Conservation (phyloP, 2,329 filamentous ascomycete species). For the Colletotrichum sp. region DNA sequence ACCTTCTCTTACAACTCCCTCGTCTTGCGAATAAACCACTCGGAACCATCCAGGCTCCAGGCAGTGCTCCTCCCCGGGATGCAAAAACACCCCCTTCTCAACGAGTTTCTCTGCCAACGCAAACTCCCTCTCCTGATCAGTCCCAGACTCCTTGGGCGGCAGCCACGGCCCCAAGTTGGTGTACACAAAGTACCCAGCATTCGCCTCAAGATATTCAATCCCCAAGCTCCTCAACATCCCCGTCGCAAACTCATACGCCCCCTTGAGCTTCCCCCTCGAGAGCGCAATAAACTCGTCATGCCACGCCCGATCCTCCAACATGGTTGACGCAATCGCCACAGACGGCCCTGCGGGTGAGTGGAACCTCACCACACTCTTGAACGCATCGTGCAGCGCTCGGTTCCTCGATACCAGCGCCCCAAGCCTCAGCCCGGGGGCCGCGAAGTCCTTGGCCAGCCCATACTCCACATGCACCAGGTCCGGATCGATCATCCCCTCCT, state of each 20-base stretch:
- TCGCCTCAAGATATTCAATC: constrained; percentile 52
- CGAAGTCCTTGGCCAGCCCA: constrained; percentile 55
- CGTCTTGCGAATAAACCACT: constrained; percentile 53
- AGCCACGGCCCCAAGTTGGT: constrained; percentile 53
- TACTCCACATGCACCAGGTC: constrained; percentile 55
- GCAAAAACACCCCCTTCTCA: constrained; percentile 54
- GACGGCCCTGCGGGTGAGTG: constrained; percentile 51
- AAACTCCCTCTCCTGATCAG: constrained; percentile 44
- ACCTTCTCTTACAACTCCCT: constrained; percentile 38
- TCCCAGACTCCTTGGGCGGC: constrained; percentile 26
- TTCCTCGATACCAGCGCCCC: constrained; percentile 51
- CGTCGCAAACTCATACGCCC: constrained; percentile 44
- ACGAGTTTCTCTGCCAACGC: constrained; percentile 47
- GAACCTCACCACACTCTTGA: constrained; percentile 48
- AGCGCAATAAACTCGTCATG: constrained; percentile 46
- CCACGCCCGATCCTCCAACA: constrained; percentile 52
- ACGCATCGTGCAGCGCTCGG: constrained; percentile 32
- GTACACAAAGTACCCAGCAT: constrained; percentile 64
- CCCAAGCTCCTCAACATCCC: constrained; percentile 40
- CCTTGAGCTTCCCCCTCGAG: constrained; percentile 43
- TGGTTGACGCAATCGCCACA: constrained; percentile 44
- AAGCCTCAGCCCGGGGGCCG: constrained; percentile 55
- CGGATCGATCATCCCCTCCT: constrained; percentile 47
- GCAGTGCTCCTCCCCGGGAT: constrained; percentile 50
- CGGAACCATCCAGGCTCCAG: constrained; percentile 57